A percentile compares a stretch with the other conserved stretches of the same genome.
Conservation (phyloP, 2,329 filamentous ascomycete species). For the Tolypocladium cylindrosporum region DNA sequence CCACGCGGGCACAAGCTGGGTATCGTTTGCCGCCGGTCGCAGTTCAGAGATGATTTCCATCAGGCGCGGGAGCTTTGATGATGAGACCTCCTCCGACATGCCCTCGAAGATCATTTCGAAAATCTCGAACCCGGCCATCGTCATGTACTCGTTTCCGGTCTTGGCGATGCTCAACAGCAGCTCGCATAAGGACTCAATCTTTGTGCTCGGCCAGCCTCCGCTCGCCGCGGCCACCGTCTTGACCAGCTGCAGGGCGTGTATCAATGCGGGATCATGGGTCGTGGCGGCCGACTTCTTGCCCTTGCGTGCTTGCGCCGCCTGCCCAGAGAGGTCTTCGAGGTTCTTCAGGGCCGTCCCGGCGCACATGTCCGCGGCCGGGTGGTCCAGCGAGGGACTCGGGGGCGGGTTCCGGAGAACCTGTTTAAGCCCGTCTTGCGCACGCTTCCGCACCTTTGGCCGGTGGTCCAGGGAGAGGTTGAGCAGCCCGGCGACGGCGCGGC, state of each 20-base stretch:
- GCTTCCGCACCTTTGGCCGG: constrained; percentile 86
- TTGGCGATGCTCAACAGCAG: constrained; percentile 79
- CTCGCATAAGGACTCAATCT: constrained; percentile 88
- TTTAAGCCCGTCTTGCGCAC: constrained; percentile 80
- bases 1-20: constrained; percentile 90
- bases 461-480: constrained; percentile 77
- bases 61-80: constrained; percentile 78
- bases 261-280: constrained; percentile 69
- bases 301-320: constrained; percentile 54
- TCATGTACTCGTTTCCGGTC: constrained; percentile 89
- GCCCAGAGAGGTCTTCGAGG: constrained; percentile 61
- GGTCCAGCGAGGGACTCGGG: constrained; percentile 84
- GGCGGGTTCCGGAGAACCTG: constrained; percentile 77
- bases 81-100: constrained; percentile 79
- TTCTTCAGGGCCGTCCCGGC: constrained; percentile 81
- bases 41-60: constrained; percentile 88
- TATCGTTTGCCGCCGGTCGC: constrained; percentile 85
- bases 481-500: constrained; percentile 77
- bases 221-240: constrained; percentile 82
- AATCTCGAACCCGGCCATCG: constrained; percentile 91
- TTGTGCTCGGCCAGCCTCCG: constrained; percentile 91
- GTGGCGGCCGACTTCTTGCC: constrained; percentile 48
- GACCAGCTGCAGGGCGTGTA: constrained; percentile 85
- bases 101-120: constrained; percentile 95
- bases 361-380: constrained; percentile 93